Percentiles rank a stretch among this genome's conserved stretches.
Conservation (phyloP, 1,284 basidiomycete species). For the Lentinus polychrous region DNA sequence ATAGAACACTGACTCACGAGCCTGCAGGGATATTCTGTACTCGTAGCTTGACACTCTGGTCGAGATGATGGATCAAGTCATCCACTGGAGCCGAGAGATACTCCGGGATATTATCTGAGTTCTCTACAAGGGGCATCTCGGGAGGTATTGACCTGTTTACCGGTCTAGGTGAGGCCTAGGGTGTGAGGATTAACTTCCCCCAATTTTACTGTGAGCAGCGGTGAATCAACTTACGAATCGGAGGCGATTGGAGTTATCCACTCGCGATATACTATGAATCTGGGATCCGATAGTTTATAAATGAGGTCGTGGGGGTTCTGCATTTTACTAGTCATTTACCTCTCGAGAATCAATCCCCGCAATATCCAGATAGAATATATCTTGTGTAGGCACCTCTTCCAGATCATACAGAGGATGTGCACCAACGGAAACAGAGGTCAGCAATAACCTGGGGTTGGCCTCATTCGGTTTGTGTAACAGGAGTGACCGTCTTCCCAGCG, state of each 20-base stretch:
- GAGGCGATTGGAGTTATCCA: no score
- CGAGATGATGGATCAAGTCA: slow-evolving; percentile 44
- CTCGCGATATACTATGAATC: no score
- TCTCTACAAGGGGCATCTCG: slow-evolving; percentile 24
- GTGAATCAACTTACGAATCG: no score
- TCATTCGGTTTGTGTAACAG: slow-evolving; percentile 56
- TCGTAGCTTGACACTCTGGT: slow-evolving; percentile 52
- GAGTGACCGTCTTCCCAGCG: slow-evolving; percentile 86
- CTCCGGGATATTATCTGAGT: slow-evolving; percentile 32
- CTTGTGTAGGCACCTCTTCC: slow-evolving; percentile 58
- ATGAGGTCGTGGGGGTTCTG: no score
- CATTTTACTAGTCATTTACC: slow-evolving; percentile 2
- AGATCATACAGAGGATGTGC: slow-evolving; percentile 35
- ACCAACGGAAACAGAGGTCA: slow-evolving; percentile 64
- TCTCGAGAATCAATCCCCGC: slow-evolving; percentile 13
- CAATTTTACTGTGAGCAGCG: no score
- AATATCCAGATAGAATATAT: slow-evolving; percentile 50
- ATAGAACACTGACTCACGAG: slow-evolving; percentile 24
- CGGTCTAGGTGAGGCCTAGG: slow-evolving; percentile 40
- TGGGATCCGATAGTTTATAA: no score
- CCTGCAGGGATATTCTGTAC: slow-evolving; percentile 49
- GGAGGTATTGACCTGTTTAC: slow-evolving; percentile 44
- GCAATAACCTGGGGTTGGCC: slow-evolving; percentile 44
- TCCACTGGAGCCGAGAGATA: slow-evolving; percentile 41
- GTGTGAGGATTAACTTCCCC: no score